These are phyloP conservation scores for Neoscytalidium dimidiatum DNA, from an alignment of 2,329 filamentous ascomycete genomes.

Conservation along the genomic window DNA sequence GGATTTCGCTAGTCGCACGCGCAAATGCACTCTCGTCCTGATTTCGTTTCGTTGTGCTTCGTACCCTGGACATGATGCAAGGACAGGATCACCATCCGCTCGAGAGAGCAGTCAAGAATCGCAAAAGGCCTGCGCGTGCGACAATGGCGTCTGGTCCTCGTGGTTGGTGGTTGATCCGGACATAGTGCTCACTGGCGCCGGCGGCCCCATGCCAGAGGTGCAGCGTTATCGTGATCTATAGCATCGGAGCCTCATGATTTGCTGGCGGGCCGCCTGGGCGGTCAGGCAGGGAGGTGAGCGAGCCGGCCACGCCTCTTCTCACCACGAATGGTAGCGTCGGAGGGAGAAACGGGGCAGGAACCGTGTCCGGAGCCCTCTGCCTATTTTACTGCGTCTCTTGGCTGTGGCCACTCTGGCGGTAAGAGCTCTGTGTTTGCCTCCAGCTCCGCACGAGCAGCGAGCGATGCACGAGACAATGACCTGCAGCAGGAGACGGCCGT, in stretches of 20 bases:
- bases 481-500: not conserved
- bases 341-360: not conserved
- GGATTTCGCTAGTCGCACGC: not conserved
- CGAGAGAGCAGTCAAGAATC: not conserved
- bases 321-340: not conserved
- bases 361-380: not conserved
- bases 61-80: slow-evolving; percentile 1
- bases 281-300: not conserved
- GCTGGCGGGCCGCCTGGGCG: not conserved
- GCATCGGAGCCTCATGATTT: not conserved
- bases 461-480: slow-evolving; percentile 9
- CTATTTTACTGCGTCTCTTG: slow-evolving; percentile 12
- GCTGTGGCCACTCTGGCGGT: slow-evolving; percentile 14
- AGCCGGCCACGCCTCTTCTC: too few species aligned
- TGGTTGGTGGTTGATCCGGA: slow-evolving; percentile 17
- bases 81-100: not conserved
- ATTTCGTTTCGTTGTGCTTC: slow-evolving; percentile 6
- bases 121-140: not conserved
- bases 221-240: slow-evolving; percentile 2
- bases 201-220: slow-evolving; percentile 5
- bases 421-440: not conserved
- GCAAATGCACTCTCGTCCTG: slow-evolving; percentile 2
- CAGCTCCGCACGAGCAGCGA: slow-evolving; percentile 2
- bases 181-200: slow-evolving; percentile 11
- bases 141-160: not conserved